Base-by-base conservation (phyloP, 768 basidiomycete genomes). In the Antrodiella citrinella region DNA sequence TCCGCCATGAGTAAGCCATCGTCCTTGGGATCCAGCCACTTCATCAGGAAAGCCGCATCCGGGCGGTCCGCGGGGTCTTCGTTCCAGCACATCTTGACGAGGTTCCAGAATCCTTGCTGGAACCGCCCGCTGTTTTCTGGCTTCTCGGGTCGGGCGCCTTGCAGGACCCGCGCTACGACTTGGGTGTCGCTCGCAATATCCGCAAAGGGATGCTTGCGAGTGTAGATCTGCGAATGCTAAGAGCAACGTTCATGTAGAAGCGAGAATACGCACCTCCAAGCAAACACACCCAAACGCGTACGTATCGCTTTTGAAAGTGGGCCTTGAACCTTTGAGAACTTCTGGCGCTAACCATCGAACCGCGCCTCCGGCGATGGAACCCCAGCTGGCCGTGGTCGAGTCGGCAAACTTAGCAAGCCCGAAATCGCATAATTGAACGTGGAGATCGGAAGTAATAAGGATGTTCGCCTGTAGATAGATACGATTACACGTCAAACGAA, bases 271-370 rank as follows among this genome's bases (percentile, higher is more conserved):
- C 23, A 53, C 52, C 48, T 53, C 52, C 4, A 53, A 30, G 43
- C 52, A 53, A 21, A 49, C 43, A 23, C 22, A 23, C 12, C 40
- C 52, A 30, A 53, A 49, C 26, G 52, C 48, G 48, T 49, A 53
- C 4, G 49, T 42, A 35, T 53, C 52, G 38, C 41, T 44, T 2
- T n/a, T 15, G 3, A 4, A 7, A 2, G 41, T 53, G 5, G 48
- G 42, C 18, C 52, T 39, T 4, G 20, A 10, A 7, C 48, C 41
- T 13, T 35, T 15, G 26, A 49, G 9, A 7, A 53, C 10, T 22
- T 49, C 47, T 15, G 52, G 52, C n/a, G 52, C 47, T 12, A 24
- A 4, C 52, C 52, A 53, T 20, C 35, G 48, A 2, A n/a, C 15
- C 18, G 43, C 25, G 13, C 52, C 52, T 2, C 24, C 41, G 11